phyloP scores from a whole-genome alignment of 129 eudicot genomes.

The Arctium lappa region DNA sequence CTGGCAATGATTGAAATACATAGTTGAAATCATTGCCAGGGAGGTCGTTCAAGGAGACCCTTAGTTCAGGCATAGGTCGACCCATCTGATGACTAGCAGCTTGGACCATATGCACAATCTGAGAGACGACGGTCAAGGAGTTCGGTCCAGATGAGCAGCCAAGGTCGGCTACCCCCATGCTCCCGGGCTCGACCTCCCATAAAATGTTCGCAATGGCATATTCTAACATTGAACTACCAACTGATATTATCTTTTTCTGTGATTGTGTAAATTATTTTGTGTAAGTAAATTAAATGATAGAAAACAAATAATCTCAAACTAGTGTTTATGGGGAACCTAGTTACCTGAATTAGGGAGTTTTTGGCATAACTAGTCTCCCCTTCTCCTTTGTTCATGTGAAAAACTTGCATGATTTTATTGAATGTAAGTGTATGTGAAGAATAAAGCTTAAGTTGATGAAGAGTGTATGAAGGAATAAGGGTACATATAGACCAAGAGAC shows the following conservation, averaged over 20 bases:
- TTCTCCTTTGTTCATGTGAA: constrained; percentile 70
- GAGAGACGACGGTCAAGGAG: constrained; percentile 31
- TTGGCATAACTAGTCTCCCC: constrained; percentile 65
- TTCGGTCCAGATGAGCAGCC: constrained; percentile 81
- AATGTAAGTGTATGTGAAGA: too few species aligned
- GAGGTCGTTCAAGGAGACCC: constrained; percentile 43
- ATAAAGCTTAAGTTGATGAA: neutral
- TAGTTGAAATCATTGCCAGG: constrained; percentile 45
- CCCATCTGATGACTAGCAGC: constrained; percentile 11
- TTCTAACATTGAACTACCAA: constrained; percentile 28
- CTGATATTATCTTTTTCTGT: constrained; percentile 49
- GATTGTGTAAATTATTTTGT: neutral
- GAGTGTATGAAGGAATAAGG: neutral
- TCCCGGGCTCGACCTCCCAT: constrained; percentile 28
- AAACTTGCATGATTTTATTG: constrained; percentile 14
- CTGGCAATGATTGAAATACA: constrained; percentile 31
- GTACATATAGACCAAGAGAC: neutral
- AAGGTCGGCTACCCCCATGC: constrained; percentile 69
- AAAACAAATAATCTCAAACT: neutral
- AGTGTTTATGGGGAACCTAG: neutral
- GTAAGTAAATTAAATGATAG: neutral
- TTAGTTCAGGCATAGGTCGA: constrained; percentile 38
- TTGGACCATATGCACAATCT: constrained; percentile 29
- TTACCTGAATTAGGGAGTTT: constrained; percentile 52
- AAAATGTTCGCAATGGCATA: constrained; percentile 32